Evolutionary conservation across 495 filamentous ascomycete species (phyloP).

Genomic region (Venustampulla echinocandica): DNA sequence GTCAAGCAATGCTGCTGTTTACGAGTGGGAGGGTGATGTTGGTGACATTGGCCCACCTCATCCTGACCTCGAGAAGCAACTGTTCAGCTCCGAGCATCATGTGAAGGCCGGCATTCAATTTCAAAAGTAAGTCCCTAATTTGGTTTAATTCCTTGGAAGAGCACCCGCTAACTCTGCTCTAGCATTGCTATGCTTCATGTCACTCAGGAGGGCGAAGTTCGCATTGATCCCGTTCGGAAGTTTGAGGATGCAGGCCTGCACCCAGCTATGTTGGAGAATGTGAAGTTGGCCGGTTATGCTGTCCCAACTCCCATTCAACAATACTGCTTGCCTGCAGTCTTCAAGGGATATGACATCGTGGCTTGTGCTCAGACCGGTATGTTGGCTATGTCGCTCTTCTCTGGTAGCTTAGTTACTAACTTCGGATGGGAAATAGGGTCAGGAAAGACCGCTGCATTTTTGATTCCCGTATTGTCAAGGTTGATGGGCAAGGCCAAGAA

Average conservation of each 20-base stretch:
- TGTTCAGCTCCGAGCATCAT: constrained; percentile 50
- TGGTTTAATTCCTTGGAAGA: background rate
- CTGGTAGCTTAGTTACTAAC: constrained; percentile 3
- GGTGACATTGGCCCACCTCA: constrained; percentile 74
- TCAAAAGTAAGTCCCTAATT: constrained; percentile 30
- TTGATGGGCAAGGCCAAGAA: constrained; percentile 92
- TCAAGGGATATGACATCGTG: constrained; percentile 66
- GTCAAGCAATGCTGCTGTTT: constrained; percentile 52
- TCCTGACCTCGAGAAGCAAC: constrained; percentile 56
- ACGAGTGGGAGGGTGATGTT: constrained; percentile 78
- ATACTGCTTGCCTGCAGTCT: constrained; percentile 71
- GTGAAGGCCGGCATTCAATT: constrained; percentile 36
- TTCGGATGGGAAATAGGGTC: constrained; percentile 72
- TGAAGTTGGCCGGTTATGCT: constrained; percentile 53
- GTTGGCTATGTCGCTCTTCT: constrained; percentile 18
- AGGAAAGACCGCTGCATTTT: constrained; percentile 88
- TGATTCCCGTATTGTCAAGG: constrained; percentile 81
- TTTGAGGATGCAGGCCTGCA: constrained; percentile 79
- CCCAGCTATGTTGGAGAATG: constrained; percentile 70
- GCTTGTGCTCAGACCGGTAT: constrained; percentile 87
- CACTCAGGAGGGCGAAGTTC: constrained; percentile 45
- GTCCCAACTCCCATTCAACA: constrained; percentile 79
- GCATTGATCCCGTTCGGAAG: constrained; percentile 45
- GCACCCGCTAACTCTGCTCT: background rate
- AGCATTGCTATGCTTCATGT: constrained; percentile 52